These are phyloP conservation scores for Porphyra umbilicalis DNA, from an alignment of 31 red algal genomes.

Conservation along the genomic window DNA sequence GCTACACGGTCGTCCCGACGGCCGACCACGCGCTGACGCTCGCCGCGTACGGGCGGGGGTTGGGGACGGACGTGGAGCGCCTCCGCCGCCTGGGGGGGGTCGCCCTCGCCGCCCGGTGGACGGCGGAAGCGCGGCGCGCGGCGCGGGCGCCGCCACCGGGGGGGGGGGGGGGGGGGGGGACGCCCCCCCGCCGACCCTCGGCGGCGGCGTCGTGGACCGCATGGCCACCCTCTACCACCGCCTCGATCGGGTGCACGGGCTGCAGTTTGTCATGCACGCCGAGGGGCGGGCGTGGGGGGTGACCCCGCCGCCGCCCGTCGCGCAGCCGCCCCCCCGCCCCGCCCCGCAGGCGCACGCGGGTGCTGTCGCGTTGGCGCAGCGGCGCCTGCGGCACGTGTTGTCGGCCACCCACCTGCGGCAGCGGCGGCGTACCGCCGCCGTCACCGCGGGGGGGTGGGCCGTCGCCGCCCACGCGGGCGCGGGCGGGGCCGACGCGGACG, in stretches of 20 bases:
- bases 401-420: no score
- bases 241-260: conserved; percentile 42
- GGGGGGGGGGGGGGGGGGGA: background rate
- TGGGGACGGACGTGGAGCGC: background rate
- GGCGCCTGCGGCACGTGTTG: no score
- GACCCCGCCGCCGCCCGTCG: background rate
- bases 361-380: no score
- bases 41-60: background rate
- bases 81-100: background rate
- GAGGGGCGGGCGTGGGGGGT: background rate
- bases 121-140: background rate
- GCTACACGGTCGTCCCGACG: background rate
- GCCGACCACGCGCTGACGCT: background rate
- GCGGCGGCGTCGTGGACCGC: background rate
- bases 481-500: background rate
- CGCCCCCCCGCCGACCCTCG: no score
- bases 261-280: conserved; percentile 39
- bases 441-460: no score
- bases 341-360: no score
- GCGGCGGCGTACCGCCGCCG: no score
- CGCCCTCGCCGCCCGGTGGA: background rate
- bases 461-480: background rate
- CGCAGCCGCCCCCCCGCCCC: no score
- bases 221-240: conserved; percentile 41
- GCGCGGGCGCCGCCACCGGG: background rate